A percentile compares a stretch with the other conserved stretches of the same genome.
Evolutionary conservation across 768 basidiomycete genomes (phyloP).

Genomic region (Boletus reticulatus): DNA sequence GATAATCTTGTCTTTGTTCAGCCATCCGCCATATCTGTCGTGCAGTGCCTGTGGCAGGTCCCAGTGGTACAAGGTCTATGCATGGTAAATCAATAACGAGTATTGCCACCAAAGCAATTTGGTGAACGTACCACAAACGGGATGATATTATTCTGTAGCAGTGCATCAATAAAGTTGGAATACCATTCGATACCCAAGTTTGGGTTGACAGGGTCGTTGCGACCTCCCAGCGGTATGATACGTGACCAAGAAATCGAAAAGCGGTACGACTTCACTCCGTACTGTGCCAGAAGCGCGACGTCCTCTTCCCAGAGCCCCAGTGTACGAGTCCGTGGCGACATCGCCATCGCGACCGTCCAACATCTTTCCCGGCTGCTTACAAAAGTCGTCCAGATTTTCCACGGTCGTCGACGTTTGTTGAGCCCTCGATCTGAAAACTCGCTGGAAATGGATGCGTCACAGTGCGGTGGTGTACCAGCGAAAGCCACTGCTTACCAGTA

Average conservation of each 20-base stretch:
- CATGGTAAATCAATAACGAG: background rate
- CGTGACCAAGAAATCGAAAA: constrained; percentile 79
- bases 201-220: constrained; percentile 70
- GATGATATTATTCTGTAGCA: constrained; percentile 59
- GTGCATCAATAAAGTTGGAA: constrained; percentile 64
- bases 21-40: constrained; percentile 73
- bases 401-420: constrained; percentile 54
- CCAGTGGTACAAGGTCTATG: constrained; percentile 73
- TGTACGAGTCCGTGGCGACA: constrained; percentile 70
- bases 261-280: constrained; percentile 71
- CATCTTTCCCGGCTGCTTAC: constrained; percentile 63
- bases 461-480: background rate
- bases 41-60: constrained; percentile 75
- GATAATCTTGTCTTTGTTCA: constrained; percentile 62
- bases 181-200: constrained; percentile 70
- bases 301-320: constrained; percentile 68
- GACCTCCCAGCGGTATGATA: constrained; percentile 70
- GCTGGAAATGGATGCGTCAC: constrained; percentile 37
- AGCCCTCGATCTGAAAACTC: constrained; percentile 75
- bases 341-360: constrained; percentile 65
- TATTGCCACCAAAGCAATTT: background rate
- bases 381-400: constrained; percentile 72
- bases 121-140: constrained; percentile 58
- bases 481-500: constrained; percentile 50
- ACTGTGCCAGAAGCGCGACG: constrained; percentile 55